phyloP scores from a whole-genome alignment of 1,284 basidiomycete genomes.

The Cystobasidium pallidum region DNA sequence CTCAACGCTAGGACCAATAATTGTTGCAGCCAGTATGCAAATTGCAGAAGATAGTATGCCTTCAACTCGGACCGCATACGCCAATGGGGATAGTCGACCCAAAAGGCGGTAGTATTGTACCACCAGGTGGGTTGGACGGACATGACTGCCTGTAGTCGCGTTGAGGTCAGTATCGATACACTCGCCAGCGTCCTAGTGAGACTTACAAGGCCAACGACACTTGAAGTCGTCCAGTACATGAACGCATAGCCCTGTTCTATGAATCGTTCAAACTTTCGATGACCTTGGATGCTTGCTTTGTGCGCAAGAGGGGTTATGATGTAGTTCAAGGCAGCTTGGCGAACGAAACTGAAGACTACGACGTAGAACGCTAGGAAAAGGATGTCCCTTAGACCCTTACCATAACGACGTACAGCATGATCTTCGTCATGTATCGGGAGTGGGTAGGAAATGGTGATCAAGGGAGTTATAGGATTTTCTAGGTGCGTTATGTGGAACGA shows the following conservation, averaged over 20 bases:
- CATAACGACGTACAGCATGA: conserved; percentile 59
- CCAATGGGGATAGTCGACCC: conserved; percentile 84
- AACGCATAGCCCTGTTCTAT: conserved; percentile 87
- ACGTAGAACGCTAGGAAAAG: conserved; percentile 84
- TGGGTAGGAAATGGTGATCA: conserved; percentile 19
- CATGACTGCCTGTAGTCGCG: conserved; percentile 73
- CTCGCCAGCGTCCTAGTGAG: background rate
- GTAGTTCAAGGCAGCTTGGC: conserved; percentile 75
- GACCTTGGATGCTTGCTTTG: conserved; percentile 69
- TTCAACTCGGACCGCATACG: conserved; percentile 85
- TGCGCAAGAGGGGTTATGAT: conserved; percentile 71
- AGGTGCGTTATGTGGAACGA: background rate
- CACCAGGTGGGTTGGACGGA: conserved; percentile 81
- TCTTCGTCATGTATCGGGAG: conserved; percentile 8
- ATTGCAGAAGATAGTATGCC: conserved; percentile 77
- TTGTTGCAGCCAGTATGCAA: conserved; percentile 91
- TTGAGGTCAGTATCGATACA: background rate
- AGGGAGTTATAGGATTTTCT: conserved; percentile 3
- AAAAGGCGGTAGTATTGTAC: conserved; percentile 81
- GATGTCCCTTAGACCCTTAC: conserved; percentile 73
- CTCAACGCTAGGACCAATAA: conserved; percentile 79
- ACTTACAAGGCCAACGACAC: conserved; percentile 75
- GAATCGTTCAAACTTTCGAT: conserved; percentile 76
- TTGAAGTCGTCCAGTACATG: conserved; percentile 74
- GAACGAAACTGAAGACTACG: conserved; percentile 87